phyloP scores from a whole-genome alignment of 805 yeast species.

The Candida michaelii region DNA sequence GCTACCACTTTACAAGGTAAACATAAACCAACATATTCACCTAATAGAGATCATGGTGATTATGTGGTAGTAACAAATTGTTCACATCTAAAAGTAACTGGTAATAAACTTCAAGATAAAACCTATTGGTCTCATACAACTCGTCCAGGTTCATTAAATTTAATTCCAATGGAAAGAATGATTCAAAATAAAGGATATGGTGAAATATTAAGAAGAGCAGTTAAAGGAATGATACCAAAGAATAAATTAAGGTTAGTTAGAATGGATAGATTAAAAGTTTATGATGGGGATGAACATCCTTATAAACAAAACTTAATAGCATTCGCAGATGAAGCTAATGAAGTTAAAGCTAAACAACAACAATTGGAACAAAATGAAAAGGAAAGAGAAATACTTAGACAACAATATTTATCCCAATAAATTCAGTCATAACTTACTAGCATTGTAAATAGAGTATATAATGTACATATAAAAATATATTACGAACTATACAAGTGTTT shows the following conservation, averaged over 20 bases:
- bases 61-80: slow-evolving; percentile 96
- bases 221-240: slow-evolving; percentile 94
- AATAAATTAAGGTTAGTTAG: slow-evolving; percentile 78
- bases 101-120: slow-evolving; percentile 78
- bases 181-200: slow-evolving; percentile 79
- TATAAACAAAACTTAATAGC: slow-evolving; percentile 81
- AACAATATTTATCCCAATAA: slow-evolving; percentile 30
- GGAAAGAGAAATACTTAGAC: slow-evolving; percentile 32
- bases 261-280: slow-evolving; percentile 79
- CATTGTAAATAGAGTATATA: slow-evolving; percentile 10
- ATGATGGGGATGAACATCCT: slow-evolving; percentile 87
- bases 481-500: slow-evolving; percentile 6
- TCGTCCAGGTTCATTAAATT: slow-evolving; percentile 85
- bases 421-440: not conserved
- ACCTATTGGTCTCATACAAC: slow-evolving; percentile 87
- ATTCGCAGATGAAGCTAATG: slow-evolving; percentile 72
- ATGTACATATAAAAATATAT: slow-evolving; percentile 9
- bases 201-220: slow-evolving; percentile 85
- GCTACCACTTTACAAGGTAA: slow-evolving; percentile 93
- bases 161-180: slow-evolving; percentile 77
- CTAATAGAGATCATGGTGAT: slow-evolving; percentile 83
- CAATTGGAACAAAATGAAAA: slow-evolving; percentile 37
- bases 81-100: slow-evolving; percentile 75
- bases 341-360: slow-evolving; percentile 45
- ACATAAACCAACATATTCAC: slow-evolving; percentile 87